Conservation (phyloP, 2,329 filamentous ascomycete genomes). For the Dactylellina cionopaga region DNA sequence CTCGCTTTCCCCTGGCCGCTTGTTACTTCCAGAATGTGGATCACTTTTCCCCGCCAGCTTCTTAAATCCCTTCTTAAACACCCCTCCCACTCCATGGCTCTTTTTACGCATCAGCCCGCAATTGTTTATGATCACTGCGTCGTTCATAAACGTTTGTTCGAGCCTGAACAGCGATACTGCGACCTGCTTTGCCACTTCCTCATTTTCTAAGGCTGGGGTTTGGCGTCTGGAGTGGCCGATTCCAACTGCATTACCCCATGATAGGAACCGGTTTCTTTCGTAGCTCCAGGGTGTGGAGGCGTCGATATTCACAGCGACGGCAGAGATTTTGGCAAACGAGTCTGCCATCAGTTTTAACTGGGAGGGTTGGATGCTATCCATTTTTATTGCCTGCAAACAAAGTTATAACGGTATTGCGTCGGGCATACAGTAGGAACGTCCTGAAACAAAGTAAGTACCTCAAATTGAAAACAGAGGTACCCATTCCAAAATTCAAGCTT, state of each 20-base stretch:
- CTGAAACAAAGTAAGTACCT: too few relatives aligned
- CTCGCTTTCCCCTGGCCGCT: background rate
- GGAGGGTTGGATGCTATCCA: background rate
- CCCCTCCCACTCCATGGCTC: background rate
- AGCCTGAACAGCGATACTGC: background rate
- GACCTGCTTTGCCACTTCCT: background rate
- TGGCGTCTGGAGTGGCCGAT: background rate
- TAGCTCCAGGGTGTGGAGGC: constrained; percentile 4
- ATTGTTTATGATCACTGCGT: background rate
- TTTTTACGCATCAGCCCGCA: constrained; percentile 20
- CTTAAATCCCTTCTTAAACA: constrained; percentile 24
- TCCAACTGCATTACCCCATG: background rate
- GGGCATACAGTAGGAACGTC: too few relatives aligned
- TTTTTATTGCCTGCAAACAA: too few relatives aligned
- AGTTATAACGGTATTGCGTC: too few relatives aligned
- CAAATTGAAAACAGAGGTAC: too few relatives aligned
- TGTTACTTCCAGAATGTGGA: background rate
- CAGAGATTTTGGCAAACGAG: constrained; percentile 6
- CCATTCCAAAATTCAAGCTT: too few relatives aligned
- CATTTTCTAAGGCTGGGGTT: background rate
- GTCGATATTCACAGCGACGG: constrained; percentile 8
- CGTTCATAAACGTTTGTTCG: constrained; percentile 11
- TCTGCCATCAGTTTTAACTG: background rate
- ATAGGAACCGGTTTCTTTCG: background rate
- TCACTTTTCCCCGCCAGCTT: constrained; percentile 14